Conservation (phyloP, 495 filamentous ascomycete species). For the Bryoglossum gracile region DNA sequence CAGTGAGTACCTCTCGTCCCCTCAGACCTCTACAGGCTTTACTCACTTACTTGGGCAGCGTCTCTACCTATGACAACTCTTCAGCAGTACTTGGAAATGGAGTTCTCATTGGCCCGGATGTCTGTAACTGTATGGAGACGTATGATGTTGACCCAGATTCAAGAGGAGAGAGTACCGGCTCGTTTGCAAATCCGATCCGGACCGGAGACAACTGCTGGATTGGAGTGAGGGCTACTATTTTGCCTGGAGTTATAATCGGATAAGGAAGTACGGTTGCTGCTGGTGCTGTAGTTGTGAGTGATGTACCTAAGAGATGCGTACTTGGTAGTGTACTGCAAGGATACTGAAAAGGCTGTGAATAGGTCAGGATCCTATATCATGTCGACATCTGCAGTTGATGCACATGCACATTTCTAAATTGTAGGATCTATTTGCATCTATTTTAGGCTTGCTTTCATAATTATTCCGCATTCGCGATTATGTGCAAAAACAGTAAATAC, state of each 20-base stretch:
- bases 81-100: slow-evolving; percentile 13
- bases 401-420: too few relatives aligned
- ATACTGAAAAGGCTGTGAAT: neutral
- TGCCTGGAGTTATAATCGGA: slow-evolving; percentile 42
- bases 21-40: neutral
- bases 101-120: slow-evolving; percentile 34
- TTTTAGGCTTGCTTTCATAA: too few relatives aligned
- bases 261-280: slow-evolving; percentile 38
- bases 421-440: too few relatives aligned
- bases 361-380: neutral
- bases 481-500: too few relatives aligned
- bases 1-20: slow-evolving; percentile 1
- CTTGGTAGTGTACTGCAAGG: slow-evolving; percentile 29
- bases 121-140: slow-evolving; percentile 38
- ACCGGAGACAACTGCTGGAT: slow-evolving; percentile 46
- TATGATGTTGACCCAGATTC: slow-evolving; percentile 37
- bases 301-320: slow-evolving; percentile 37
- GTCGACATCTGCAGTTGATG: too few relatives aligned
- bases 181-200: slow-evolving; percentile 26
- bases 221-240: slow-evolving; percentile 33
- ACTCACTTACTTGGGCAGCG: slow-evolving; percentile 1
- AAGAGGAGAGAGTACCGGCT: slow-evolving; percentile 30
- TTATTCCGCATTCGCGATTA: too few relatives aligned
- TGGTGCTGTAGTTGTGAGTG: slow-evolving; percentile 41
- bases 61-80: slow-evolving; percentile 10